Conservation (phyloP, 768 basidiomycete genomes). For the Tulasnella sp. region DNA sequence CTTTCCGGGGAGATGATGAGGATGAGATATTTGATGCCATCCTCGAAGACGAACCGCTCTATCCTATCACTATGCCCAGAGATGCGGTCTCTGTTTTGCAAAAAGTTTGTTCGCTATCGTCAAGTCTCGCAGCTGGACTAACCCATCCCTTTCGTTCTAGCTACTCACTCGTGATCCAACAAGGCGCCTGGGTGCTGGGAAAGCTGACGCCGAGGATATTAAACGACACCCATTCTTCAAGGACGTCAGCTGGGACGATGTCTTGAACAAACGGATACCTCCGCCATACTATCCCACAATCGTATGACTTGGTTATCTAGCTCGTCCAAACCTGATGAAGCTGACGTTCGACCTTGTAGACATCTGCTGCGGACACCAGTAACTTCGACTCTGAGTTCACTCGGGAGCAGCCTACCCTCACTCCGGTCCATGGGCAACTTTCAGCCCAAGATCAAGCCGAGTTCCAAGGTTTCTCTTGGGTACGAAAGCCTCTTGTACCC, state of each 20-base stretch:
- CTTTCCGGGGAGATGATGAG: constrained; percentile 98
- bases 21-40: constrained; percentile 99
- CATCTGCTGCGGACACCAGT: constrained; percentile 28
- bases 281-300: constrained; percentile 96
- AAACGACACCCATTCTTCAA: constrained; percentile 98
- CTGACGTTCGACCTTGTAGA: constrained; percentile 19
- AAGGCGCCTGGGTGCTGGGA: constrained; percentile 82
- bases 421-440: constrained; percentile 91
- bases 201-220: constrained; percentile 92
- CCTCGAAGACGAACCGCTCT: constrained; percentile 93
- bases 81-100: constrained; percentile 93
- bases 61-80: constrained; percentile 98
- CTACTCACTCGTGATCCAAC: constrained; percentile 83
- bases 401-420: constrained; percentile 89
- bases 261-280: constrained; percentile 93
- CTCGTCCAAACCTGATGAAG: background rate
- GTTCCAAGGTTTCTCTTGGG: constrained; percentile 97
- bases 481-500: constrained; percentile 22
- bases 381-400: constrained; percentile 99
- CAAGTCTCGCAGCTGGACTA: background rate
- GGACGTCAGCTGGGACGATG: constrained; percentile 93
- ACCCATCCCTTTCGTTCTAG: constrained; percentile 31
- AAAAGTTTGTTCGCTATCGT: constrained; percentile 42
- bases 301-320: constrained; percentile 38
- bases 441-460: constrained; percentile 85